A percentile compares a stretch with the other conserved stretches of the same genome.
These are phyloP conservation scores for Panicum hallii DNA, from an alignment of 202 grass and related monocot species.

Conservation along the genomic window DNA sequence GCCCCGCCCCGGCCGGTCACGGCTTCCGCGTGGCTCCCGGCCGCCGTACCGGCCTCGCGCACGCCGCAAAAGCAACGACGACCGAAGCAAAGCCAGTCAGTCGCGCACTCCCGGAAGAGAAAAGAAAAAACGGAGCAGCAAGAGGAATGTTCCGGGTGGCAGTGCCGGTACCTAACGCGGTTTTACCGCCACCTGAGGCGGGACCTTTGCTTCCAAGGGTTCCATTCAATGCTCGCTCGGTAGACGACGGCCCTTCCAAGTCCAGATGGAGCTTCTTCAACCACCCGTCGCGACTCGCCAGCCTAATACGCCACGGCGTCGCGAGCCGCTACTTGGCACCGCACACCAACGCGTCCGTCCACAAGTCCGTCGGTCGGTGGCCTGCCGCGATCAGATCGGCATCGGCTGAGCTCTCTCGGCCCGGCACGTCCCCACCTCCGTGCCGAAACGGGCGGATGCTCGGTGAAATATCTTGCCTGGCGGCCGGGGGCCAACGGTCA, in stretches of 20 bases:
- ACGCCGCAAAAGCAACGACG: slow-evolving; percentile 39
- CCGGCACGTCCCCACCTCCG: not conserved
- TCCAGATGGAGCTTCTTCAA: not conserved
- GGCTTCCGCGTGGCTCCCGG: slow-evolving; percentile 15
- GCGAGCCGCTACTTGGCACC: too few species aligned
- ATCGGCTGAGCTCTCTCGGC: too few species aligned
- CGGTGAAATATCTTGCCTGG: not conserved
- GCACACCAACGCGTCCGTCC: not conserved
- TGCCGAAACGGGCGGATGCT: not conserved
- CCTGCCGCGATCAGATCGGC: not conserved
- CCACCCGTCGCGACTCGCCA: not conserved
- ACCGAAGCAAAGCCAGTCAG: not conserved
- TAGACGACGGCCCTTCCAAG: not conserved
- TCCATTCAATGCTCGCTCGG: not conserved
- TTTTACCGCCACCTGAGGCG: not conserved
- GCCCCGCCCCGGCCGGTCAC: not conserved
- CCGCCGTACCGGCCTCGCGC: not conserved
- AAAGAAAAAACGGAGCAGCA: not conserved
- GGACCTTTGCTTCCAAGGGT: not conserved
- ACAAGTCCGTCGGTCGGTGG: not conserved
- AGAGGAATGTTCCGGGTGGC: not conserved
- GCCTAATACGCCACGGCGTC: not conserved
- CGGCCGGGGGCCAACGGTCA: not conserved
- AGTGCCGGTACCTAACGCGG: not conserved
- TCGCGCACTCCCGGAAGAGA: not conserved